Evolutionary conservation across 257 asterid genomes (phyloP).

Genomic region (Marsdenia floribunda): DNA sequence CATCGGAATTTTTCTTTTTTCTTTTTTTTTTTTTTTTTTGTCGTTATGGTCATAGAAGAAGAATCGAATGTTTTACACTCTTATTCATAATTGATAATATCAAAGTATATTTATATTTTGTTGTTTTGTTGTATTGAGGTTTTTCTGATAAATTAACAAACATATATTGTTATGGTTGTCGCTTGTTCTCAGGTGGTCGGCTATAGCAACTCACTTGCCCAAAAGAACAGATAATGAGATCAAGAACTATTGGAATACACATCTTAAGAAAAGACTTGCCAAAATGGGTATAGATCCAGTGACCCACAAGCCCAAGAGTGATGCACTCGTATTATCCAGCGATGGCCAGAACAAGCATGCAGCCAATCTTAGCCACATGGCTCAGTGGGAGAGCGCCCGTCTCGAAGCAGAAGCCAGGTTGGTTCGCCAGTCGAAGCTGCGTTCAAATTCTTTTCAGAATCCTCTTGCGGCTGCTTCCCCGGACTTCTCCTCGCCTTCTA

Average conservation of each 20-base stretch:
- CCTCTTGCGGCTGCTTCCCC: conserved; percentile 15
- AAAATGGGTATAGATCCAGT: conserved; percentile 91
- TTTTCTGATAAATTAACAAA: conserved; percentile 1
- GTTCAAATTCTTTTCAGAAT: conserved; percentile 30
- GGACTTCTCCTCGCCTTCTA: conserved; percentile 37
- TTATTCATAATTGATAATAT: not conserved
- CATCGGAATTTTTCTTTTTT: not conserved
- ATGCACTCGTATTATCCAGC: conserved; percentile 44
- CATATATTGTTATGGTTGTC: conserved; percentile 12
- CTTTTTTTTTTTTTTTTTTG: not conserved
- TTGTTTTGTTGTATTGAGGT: conserved; percentile 17
- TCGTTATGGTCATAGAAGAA: not conserved
- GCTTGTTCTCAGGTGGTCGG: conserved; percentile 70
- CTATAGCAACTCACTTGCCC: conserved; percentile 82
- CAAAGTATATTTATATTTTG: conserved; percentile 7
- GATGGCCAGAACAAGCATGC: conserved; percentile 71
- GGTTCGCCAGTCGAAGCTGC: conserved; percentile 65
- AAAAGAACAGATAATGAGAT: conserved; percentile 86
- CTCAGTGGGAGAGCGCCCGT: conserved; percentile 98
- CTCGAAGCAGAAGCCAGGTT: conserved; percentile 89
- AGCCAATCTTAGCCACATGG: conserved; percentile 90
- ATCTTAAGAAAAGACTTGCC: conserved; percentile 66
- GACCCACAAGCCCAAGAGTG: conserved; percentile 78
- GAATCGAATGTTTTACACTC: not conserved
- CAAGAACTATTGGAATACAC: conserved; percentile 88